These are phyloP conservation scores for Adiantum capillusveneris DNA, from an alignment of 75 land plant species.

Conservation along the genomic window DNA sequence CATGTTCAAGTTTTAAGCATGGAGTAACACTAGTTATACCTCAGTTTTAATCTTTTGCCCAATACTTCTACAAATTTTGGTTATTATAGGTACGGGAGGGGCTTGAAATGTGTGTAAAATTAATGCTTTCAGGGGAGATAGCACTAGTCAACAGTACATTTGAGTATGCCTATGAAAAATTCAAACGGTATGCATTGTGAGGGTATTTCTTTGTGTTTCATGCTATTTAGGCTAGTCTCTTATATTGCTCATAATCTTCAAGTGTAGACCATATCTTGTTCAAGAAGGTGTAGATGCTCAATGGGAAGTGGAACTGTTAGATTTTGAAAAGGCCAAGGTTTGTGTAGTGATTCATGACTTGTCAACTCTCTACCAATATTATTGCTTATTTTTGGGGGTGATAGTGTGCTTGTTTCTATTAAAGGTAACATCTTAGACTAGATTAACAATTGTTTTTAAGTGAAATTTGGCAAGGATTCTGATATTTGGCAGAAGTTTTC, in stretches of 20 bases:
- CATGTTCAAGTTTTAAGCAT: too few relatives aligned
- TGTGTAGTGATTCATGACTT: too few relatives aligned
- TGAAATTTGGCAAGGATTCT: too few relatives aligned
- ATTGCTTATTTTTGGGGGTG: too few relatives aligned
- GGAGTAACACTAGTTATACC: too few relatives aligned
- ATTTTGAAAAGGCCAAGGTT: constrained; percentile 76
- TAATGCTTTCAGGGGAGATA: constrained; percentile 93
- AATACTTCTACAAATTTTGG: background rate
- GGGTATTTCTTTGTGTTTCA: too few relatives aligned
- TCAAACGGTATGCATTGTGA: constrained; percentile 74
- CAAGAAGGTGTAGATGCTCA: constrained; percentile 83
- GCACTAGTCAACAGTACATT: constrained; percentile 74
- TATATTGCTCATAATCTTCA: background rate
- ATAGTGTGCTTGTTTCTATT: too few relatives aligned
- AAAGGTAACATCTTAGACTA: background rate
- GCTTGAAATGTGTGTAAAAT: constrained; percentile 80
- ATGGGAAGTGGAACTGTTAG: constrained; percentile 93
- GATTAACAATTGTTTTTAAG: background rate
- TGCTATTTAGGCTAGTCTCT: too few relatives aligned
- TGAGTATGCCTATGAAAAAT: constrained; percentile 94
- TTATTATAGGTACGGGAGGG: constrained; percentile 83
- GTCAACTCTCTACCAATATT: too few relatives aligned
- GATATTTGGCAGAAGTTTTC: too few relatives aligned
- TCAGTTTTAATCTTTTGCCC: too few relatives aligned
- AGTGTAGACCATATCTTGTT: constrained; percentile 65